Percentiles rank a stretch among this genome's conserved stretches.
phyloP scores from a whole-genome alignment of 306 rosid species.

The Malus fusca region DNA sequence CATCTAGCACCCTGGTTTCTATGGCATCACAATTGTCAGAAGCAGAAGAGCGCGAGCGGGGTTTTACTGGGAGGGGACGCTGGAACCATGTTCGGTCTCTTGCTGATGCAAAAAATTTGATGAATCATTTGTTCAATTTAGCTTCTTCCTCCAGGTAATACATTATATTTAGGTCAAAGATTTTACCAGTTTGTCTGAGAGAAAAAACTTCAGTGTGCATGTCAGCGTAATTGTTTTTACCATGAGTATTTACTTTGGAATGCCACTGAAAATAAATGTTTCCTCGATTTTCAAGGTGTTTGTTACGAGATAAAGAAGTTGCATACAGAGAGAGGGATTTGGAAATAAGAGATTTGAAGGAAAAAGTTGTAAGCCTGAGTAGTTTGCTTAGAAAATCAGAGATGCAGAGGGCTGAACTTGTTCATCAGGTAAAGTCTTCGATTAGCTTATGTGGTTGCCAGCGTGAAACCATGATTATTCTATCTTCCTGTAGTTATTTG shows the following conservation, averaged over 20 bases:
- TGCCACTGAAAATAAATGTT: background rate
- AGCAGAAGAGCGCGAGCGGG: slow-evolving; percentile 89
- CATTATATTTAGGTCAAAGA: slow-evolving; percentile 5
- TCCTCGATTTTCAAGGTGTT: slow-evolving; percentile 39
- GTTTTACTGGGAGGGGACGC: slow-evolving; percentile 85
- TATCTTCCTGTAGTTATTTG: background rate
- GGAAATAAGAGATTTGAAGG: slow-evolving; percentile 75
- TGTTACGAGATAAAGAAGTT: slow-evolving; percentile 60
- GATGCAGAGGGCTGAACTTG: slow-evolving; percentile 55
- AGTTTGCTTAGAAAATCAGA: slow-evolving; percentile 52
- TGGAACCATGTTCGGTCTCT: slow-evolving; percentile 93
- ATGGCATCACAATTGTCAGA: slow-evolving; percentile 97
- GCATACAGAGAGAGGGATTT: slow-evolving; percentile 58
- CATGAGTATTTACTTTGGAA: background rate
- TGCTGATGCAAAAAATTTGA: slow-evolving; percentile 81
- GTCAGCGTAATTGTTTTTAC: background rate
- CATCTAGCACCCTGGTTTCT: slow-evolving; percentile 73
- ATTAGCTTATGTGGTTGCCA: slow-evolving; percentile 21
- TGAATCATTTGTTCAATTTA: slow-evolving; percentile 80
- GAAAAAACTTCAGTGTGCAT: background rate
- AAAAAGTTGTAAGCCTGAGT: slow-evolving; percentile 56
- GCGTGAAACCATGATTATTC: background rate
- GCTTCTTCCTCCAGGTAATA: slow-evolving; percentile 84
- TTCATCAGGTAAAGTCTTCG: slow-evolving; percentile 48
- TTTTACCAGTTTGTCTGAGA: background rate